Base-by-base conservation (phyloP, 2,329 filamentous ascomycete genomes). In the Penicillium sp. region DNA sequence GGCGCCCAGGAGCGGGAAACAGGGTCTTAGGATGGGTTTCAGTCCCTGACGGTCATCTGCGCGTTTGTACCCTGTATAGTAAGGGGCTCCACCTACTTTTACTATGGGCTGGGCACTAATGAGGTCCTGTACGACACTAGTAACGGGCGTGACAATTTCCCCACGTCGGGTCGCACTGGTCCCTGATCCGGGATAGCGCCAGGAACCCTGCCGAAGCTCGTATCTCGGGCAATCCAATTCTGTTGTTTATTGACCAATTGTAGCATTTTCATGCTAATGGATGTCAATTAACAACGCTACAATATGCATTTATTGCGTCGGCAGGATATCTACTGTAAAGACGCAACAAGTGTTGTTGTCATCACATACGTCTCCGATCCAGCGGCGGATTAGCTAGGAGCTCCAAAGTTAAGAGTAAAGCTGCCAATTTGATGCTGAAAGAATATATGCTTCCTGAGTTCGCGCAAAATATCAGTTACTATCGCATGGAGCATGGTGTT, bases 1-100 rank as follows among this genome's bases (percentile, higher is more conserved):
- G 50, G 48, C 44, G 31, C 33, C 50, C 53, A 50, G 56, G 53
- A 53, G 50, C 51, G 50, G 54, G 57, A 61, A 51, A 53, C 46
- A 54, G 52, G 58, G 45, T 57, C 54, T 27, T 50, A 54, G 44
- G 24, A 33, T 40, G 48, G 35, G 42, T 42, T 27, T 40, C 38
- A 40, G 48, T 22, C 18, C 42, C 39, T 41, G 28, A 30, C 13
- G 39, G 39, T 41, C 25, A 41, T 41, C 5, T 2, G 13, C 8
- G 2, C 8, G 39, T 41, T 27, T 27, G 22, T 14, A 41, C 5
- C 14, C 8, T 41, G 39, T 41, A 41, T 20, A 24, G 2, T 25
- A 25, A 24, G 39, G 20, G 13, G 7, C 39, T 41, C 20, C 39
- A 16, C 14, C 7, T 2, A 25, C 13, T 41, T 38, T 38, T 38